These are phyloP conservation scores for Papiliotrema laurentii DNA, from an alignment of 1,284 basidiomycete species.

Conservation along the genomic window DNA sequence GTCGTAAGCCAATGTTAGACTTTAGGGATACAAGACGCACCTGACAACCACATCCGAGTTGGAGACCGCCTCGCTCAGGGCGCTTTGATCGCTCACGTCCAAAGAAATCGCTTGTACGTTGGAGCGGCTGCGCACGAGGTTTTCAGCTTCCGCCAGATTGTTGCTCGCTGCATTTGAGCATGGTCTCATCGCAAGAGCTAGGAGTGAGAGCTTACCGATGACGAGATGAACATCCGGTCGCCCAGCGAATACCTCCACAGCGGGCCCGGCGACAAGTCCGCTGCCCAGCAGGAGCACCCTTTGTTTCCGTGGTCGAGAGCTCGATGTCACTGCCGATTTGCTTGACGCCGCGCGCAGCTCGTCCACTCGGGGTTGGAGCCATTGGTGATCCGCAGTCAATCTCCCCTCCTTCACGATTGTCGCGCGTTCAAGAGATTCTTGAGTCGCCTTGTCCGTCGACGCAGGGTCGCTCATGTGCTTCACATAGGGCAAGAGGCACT, in stretches of 20 bases:
- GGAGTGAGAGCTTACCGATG: slow-evolving; percentile 59
- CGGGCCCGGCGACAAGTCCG: slow-evolving; percentile 86
- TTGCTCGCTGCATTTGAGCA: slow-evolving; percentile 62
- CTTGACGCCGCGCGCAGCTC: slow-evolving; percentile 37
- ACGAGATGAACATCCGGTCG: slow-evolving; percentile 61
- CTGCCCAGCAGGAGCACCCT: slow-evolving; percentile 77
- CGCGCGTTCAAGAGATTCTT: slow-evolving; percentile 59
- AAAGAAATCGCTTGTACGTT: slow-evolving; percentile 61
- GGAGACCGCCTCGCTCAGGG: slow-evolving; percentile 57
- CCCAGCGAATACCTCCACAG: slow-evolving; percentile 65
- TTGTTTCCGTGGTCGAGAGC: slow-evolving; percentile 49
- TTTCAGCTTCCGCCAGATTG: slow-evolving; percentile 58
- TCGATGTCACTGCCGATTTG: not conserved
- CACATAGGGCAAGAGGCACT: slow-evolving; percentile 64
- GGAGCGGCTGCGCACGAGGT: slow-evolving; percentile 54
- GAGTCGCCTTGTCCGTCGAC: slow-evolving; percentile 29
- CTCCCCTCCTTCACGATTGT: slow-evolving; percentile 64
- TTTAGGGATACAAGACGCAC: slow-evolving; percentile 42
- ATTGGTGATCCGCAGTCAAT: slow-evolving; percentile 56
- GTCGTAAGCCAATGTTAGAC: not conserved
- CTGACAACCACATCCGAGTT: slow-evolving; percentile 64
- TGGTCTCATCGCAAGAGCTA: too few species aligned
- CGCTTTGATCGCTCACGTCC: slow-evolving; percentile 58
- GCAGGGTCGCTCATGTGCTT: slow-evolving; percentile 42
- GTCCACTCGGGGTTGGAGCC: slow-evolving; percentile 58